Base-by-base conservation (phyloP, 116 monocot species). In the Cymodocea nodosa region DNA sequence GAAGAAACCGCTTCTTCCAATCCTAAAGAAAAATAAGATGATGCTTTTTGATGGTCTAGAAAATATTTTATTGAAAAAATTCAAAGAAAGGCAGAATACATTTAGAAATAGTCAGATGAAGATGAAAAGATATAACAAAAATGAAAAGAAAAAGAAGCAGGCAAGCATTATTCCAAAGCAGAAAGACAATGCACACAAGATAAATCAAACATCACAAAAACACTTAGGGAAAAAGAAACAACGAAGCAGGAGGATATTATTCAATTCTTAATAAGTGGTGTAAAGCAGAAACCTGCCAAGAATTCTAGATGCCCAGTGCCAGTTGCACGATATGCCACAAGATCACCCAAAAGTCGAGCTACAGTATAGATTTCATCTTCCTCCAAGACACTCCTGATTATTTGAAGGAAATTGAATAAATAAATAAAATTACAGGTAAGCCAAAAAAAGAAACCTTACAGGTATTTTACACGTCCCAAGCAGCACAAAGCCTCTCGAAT, bases 321-420 rank as follows among this genome's bases (percentile, higher is more conserved):
- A 67, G 92, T 80, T 67, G 98, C 98, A 34, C 92, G 85, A 79
- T 98, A 98, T 68, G 98, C 98, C 54, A 98, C 84, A 71, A 98
- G 82, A 81, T 98, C 98, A 72, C 98, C 92, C 59, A 98, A 65
- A 51, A 98, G 73, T 35, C 79, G 78, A 69, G 98, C 98, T 24
- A 98, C 98, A 67, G 88, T 92, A 67, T 79, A 89, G 51, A 98
- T 84, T 62, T 98, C 98, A 82, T 98, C 98, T 82, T 98, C 98
- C 68, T 91, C 98, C 74, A 92, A 83, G 40, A 89, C 83, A 63
- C 81, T 92, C 78, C 98, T 99, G 60, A 22, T 66, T 68, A 56
- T 70, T 49, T 56, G 40, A 9, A 67, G 16, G 37, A 59, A 34
- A 59, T 25, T 66, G 65, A 60, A 52, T 20, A 40, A 51, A n/a